Evolutionary conservation across 768 basidiomycete genomes (phyloP), one percentile per base, ranked within the genome.

Genomic region (Wakefieldia striispora): DNA sequence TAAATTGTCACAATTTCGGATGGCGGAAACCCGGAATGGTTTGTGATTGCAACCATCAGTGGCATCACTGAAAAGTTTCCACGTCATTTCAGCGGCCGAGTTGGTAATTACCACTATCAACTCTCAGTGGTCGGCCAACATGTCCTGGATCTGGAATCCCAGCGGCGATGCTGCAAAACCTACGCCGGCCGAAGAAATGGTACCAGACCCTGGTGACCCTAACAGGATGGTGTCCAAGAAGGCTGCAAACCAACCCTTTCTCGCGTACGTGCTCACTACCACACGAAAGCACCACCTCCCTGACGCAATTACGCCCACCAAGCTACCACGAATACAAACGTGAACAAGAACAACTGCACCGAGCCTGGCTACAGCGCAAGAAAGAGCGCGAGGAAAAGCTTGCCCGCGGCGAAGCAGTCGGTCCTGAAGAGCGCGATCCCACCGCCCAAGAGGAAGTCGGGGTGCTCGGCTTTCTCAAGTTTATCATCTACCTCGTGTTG

Each of bases 171-270:
- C 63, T 21, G 64, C 72, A 35, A 63, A 71, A 31, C 70, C 68
- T 23, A 75, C 72, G 26, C 56, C 72, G 35, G 61, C 75, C 11
- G 67, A 72, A 43, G 72, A 79, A 47, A 80, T 79, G 68, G 80
- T 83, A 4, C 65, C 72, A 56, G 87, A 89, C 68, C 86, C 86
- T 47, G 55, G 68, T 45, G 79, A 84, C 53, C 80, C 84, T 2
- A 75, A 78, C 50, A 78, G 88, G 57, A 79, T 80, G 75, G 89
- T 95, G 34, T 80, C 86, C 23, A 81, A 80, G 55, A 95, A 95
- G 73, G 70, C 81, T 37, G 90, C 92, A 26, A 97, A 95, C 71
- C 75, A 77, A 51, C 90, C 94, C 9, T 93, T 91, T 70, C 79
- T 95, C 24, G 82, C 82, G 83, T 92, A 72, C 55, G 84, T 77